Percentiles rank a stretch among this genome's conserved stretches.
Evolutionary conservation across 306 rosid species (phyloP).

Genomic region (Begonia peltatifolia): DNA sequence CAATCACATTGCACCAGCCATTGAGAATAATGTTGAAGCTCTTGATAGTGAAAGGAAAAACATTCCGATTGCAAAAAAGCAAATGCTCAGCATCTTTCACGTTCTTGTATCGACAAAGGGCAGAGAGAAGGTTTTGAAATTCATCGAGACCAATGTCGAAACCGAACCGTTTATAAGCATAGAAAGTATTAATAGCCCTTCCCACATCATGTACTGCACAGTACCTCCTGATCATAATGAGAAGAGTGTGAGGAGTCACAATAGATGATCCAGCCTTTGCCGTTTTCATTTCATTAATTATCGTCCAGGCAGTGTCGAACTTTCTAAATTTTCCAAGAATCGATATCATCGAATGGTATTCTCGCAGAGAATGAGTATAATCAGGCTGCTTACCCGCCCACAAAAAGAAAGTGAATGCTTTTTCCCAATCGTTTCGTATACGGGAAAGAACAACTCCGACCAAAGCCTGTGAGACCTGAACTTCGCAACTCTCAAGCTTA

Average conservation of each 20-base stretch:
- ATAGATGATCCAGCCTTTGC: conserved; percentile 28
- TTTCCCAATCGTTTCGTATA: conserved; percentile 73
- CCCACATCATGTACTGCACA: conserved; percentile 69
- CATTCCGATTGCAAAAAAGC: conserved; percentile 41
- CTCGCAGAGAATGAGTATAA: conserved; percentile 46
- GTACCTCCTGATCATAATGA: conserved; percentile 68
- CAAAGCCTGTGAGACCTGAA: conserved; percentile 40
- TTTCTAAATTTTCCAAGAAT: conserved; percentile 77
- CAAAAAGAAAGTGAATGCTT: conserved; percentile 67
- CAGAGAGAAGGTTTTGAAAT: conserved; percentile 72
- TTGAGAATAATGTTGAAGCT: conserved; percentile 81
- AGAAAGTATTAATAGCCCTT: conserved; percentile 59
- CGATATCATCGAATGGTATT: conserved; percentile 72
- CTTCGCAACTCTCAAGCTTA: conserved; percentile 42
- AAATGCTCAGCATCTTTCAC: conserved; percentile 71
- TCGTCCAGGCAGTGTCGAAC: conserved; percentile 81
- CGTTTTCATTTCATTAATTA: conserved; percentile 64
- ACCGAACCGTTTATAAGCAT: conserved; percentile 43
- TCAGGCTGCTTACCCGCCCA: conserved; percentile 73
- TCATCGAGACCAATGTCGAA: conserved; percentile 44
- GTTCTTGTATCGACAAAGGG: conserved; percentile 79
- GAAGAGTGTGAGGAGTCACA: conserved; percentile 58
- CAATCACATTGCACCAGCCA: conserved; percentile 78
- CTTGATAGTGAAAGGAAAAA: conserved; percentile 48
- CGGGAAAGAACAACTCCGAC: conserved; percentile 59